Percentiles rank a stretch among this genome's conserved stretches.
These are phyloP conservation scores for Asclepias syriaca DNA, from an alignment of 257 asterid genomes.

Conservation along the genomic window DNA sequence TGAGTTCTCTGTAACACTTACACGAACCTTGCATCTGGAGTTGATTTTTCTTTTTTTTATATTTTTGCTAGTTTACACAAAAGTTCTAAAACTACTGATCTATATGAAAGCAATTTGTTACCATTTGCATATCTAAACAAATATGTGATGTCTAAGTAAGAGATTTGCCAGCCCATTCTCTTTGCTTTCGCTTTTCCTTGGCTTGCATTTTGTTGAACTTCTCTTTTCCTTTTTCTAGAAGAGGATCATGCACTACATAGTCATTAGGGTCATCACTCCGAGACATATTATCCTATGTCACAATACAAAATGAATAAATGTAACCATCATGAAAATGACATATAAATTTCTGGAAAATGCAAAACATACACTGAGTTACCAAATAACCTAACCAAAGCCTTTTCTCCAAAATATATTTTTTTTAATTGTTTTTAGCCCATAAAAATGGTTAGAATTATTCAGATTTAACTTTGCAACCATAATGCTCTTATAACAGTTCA, in stretches of 20 bases:
- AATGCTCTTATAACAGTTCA: neutral
- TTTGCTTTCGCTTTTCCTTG: slow-evolving; percentile 67
- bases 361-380: neutral
- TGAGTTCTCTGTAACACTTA: no score
- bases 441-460: neutral
- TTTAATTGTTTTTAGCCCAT: neutral
- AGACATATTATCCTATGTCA: slow-evolving; percentile 70
- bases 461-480: neutral
- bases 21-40: no score
- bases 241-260: slow-evolving; percentile 89
- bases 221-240: slow-evolving; percentile 93
- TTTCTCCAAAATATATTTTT: neutral
- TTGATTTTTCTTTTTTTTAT: no score
- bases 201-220: slow-evolving; percentile 91
- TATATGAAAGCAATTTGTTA: neutral
- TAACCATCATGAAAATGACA: neutral
- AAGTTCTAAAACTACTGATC: neutral
- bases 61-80: no score
- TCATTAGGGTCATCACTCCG: slow-evolving; percentile 85
- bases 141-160: slow-evolving; percentile 37
- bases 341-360: no score
- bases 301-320: neutral
- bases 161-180: slow-evolving; percentile 98
- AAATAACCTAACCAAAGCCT: neutral
- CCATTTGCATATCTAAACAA: neutral